phyloP scores from a whole-genome alignment of 108 stramenopile species.

The Asterionellopsis glacialis region DNA sequence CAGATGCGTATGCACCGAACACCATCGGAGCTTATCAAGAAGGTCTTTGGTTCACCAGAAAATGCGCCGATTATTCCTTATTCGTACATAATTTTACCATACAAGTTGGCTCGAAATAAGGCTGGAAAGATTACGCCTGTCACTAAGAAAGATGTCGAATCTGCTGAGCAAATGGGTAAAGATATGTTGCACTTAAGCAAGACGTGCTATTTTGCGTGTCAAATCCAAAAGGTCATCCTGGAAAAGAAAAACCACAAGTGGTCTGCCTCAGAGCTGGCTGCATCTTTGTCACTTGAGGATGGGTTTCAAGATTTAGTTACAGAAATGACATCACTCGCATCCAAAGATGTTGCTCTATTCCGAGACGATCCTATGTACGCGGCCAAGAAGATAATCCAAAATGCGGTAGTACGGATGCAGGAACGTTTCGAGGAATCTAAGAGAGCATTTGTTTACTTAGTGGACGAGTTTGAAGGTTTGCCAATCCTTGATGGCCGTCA shows the following conservation, averaged over 20 bases:
- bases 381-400: constrained; percentile 37
- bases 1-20: constrained; percentile 28
- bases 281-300: constrained; percentile 7
- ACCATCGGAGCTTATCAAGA: constrained; percentile 24
- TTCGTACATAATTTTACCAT: constrained; percentile 36
- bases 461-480: constrained; percentile 53
- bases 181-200: constrained; percentile 19
- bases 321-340: constrained; percentile 23
- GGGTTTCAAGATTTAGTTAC: constrained; percentile 16
- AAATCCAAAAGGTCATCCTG: constrained; percentile 10
- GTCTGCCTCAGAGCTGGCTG: constrained; percentile 21
- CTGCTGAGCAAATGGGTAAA: constrained; percentile 33
- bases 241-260: constrained; percentile 12
- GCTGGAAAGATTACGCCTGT: constrained; percentile 35
- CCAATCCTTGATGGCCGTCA: constrained; percentile 23
- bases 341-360: constrained; percentile 32
- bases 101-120: constrained; percentile 40
- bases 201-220: constrained; percentile 17
- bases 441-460: constrained; percentile 47
- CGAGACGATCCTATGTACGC: constrained; percentile 39
- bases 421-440: constrained; percentile 34
- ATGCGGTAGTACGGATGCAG: constrained; percentile 19
- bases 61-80: constrained; percentile 25
- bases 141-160: constrained; percentile 39
- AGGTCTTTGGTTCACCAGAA: constrained; percentile 1